phyloP scores from a whole-genome alignment of 331 rosid species.

The Pyrus hybrid region DNA sequence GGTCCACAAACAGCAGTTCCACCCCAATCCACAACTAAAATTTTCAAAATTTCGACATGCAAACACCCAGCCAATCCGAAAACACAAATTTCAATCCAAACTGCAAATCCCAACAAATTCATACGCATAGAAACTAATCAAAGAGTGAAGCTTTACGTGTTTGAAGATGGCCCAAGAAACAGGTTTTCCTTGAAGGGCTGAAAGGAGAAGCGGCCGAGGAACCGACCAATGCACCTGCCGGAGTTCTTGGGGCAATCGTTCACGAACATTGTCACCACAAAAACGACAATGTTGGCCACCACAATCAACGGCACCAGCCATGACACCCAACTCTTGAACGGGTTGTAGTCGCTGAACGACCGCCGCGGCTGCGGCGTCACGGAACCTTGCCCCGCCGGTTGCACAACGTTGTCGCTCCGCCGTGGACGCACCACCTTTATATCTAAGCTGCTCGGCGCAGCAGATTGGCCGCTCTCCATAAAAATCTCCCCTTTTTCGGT shows the following conservation, averaged over 20 bases:
- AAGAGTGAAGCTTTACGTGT: constrained; percentile 46
- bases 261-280: constrained; percentile 53
- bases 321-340: constrained; percentile 59
- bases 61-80: too few species aligned
- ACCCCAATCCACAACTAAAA: background rate
- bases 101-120: background rate
- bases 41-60: background rate
- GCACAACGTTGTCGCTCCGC: constrained; percentile 4
- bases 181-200: constrained; percentile 83
- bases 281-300: constrained; percentile 46
- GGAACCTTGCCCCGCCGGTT: constrained; percentile 6
- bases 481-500: background rate
- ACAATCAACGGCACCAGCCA: constrained; percentile 87
- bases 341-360: background rate
- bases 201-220: constrained; percentile 78
- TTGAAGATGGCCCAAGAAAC: constrained; percentile 92
- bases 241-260: constrained; percentile 72
- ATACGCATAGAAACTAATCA: background rate
- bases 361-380: background rate
- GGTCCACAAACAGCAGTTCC: background rate
- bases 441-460: constrained; percentile 18
- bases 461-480: constrained; percentile 27
- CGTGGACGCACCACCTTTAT: constrained; percentile 32
- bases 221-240: constrained; percentile 44
- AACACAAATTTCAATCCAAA: background rate